Evolutionary conservation across 2,329 filamentous ascomycete species (phyloP), one percentile per base, ranked within the genome.

Genomic region (Clarireedia hainanense): DNA sequence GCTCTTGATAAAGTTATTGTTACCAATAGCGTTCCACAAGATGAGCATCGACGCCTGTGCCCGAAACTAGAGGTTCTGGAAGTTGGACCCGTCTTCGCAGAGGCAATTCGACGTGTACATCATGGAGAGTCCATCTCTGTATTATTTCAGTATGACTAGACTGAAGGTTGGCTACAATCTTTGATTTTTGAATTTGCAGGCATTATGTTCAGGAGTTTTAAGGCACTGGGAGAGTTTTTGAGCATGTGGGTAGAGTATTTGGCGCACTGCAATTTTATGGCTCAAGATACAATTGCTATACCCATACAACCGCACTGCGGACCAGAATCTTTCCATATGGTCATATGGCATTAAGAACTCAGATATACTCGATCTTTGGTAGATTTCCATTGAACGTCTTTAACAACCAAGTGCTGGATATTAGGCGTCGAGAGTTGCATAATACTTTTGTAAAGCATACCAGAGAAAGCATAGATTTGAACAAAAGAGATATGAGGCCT

Each of bases 81-180:
- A 68, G 85, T 97, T 58, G 89, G 90, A 53, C 86, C 89, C 63
- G 85, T 96, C 57, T 96, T 97, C 70, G 91, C 89, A 58, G 92
- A 97, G 79, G 89, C 94, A 50, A 96, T 97, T 65, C 88, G 94
- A 61, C 84, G 94, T 60, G 92, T 97, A 57, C 94, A 99, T 73
- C 91, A 97, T 72, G 94, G 94, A 67, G 94, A 99, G 76, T 96
- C 90, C 68, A 96, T 99, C 74, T 56, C 54, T 45, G 54, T 56
- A 1, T 47, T 56, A 30, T 56, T 56, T 40, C 43, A 56, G 5
- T 52, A 56, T 47, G 54, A 56, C 26, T 56, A 56, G 54, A 46
- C 30, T 56, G 12, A 30, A 52, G 34, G 17, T 52, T 52, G 17
- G 39, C 17, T 42, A n/a, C 39, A n/a, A 42, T 42, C 39, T 42